phyloP scores from a whole-genome alignment of 352 stramenopile genomes.

The Pythium insidiosum region DNA sequence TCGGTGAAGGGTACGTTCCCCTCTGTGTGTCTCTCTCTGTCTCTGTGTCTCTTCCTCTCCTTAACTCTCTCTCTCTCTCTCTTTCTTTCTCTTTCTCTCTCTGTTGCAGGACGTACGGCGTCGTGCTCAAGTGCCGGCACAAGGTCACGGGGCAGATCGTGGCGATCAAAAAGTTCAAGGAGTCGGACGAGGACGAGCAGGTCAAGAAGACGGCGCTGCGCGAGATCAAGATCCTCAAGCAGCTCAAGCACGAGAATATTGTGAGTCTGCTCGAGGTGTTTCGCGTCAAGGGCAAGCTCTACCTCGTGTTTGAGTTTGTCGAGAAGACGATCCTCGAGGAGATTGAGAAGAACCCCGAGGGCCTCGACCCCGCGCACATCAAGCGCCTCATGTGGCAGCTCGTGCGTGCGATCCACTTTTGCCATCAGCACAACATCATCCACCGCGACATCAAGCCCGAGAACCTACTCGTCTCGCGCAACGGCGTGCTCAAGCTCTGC shows the following conservation, averaged over 20 bases:
- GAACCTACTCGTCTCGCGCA: constrained; percentile 91
- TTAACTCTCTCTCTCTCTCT: no score
- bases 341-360: constrained; percentile 83
- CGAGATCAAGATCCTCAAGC: constrained; percentile 82
- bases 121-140: constrained; percentile 83
- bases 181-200: constrained; percentile 85
- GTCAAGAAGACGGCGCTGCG: constrained; percentile 83
- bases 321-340: constrained; percentile 86
- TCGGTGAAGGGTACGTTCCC: constrained; percentile 68
- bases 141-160: constrained; percentile 79
- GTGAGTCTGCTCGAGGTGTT: constrained; percentile 84
- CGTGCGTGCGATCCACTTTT: constrained; percentile 86
- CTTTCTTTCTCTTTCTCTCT: neutral
- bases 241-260: constrained; percentile 85
- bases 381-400: constrained; percentile 84
- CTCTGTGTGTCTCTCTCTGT: neutral
- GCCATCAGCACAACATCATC: constrained; percentile 94
- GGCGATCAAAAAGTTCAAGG: constrained; percentile 91
- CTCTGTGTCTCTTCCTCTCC: no score
- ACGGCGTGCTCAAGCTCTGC: constrained; percentile 92
- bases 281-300: constrained; percentile 76
- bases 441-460: constrained; percentile 93
- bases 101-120: constrained; percentile 59
- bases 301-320: constrained; percentile 85
- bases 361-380: constrained; percentile 50